Conservation (phyloP, 176 grass and related monocot species). For the Carex kokanica region DNA sequence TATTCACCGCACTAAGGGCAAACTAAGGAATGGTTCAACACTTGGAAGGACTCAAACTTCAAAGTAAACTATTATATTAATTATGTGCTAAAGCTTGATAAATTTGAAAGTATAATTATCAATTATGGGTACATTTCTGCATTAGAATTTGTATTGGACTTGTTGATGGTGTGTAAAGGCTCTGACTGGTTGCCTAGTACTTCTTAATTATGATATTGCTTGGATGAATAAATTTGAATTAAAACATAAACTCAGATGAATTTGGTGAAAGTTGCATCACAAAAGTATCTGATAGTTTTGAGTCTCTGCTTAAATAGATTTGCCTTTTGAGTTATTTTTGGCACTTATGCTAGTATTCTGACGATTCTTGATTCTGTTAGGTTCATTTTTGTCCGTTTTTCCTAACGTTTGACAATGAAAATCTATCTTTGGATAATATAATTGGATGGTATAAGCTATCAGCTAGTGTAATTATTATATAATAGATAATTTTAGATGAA, state of each 20-base stretch:
- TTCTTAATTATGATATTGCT: not conserved
- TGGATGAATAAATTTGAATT: constrained; percentile 11
- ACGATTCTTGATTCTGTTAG: no score
- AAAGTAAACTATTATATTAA: constrained; percentile 19
- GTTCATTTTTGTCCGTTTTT: not conserved
- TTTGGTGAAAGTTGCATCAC: not conserved
- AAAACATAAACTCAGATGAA: not conserved
- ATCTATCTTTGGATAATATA: not conserved
- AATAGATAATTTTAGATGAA: not conserved
- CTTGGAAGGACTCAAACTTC: constrained; percentile 19
- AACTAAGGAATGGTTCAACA: constrained; percentile 23
- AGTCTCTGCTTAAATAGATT: not conserved
- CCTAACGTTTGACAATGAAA: not conserved
- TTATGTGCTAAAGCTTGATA: constrained; percentile 2
- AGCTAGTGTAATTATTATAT: not conserved
- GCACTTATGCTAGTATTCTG: not conserved
- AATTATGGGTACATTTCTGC: not conserved
- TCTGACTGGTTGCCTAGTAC: not conserved
- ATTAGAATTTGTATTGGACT: not conserved
- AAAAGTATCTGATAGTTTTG: not conserved
- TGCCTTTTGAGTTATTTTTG: not conserved
- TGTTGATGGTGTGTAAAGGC: not conserved
- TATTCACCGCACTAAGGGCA: constrained; percentile 20
- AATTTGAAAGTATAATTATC: not conserved
- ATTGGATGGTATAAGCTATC: not conserved